phyloP scores from a whole-genome alignment of 2,329 filamentous ascomycete genomes.

The Sordariomycetes sp. region DNA sequence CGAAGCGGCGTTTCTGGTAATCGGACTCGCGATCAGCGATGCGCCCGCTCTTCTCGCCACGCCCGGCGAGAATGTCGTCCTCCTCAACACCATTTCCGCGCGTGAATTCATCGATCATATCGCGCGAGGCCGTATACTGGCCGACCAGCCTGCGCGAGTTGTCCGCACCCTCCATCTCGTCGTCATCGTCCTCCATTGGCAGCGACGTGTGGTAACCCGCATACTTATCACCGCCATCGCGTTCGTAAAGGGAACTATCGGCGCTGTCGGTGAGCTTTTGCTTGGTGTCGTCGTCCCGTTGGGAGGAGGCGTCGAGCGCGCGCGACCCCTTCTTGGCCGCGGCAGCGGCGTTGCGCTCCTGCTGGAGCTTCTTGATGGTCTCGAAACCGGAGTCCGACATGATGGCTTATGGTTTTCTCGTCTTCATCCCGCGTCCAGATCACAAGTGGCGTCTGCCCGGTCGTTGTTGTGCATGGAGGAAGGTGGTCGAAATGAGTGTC shows the following conservation, averaged over 20 bases:
- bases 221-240: constrained; percentile 69
- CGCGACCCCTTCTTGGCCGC: constrained; percentile 73
- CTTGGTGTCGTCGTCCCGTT: constrained; percentile 84
- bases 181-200: constrained; percentile 68
- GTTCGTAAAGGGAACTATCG: constrained; percentile 81
- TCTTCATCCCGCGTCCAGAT: constrained; percentile 33
- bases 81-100: constrained; percentile 80
- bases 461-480: constrained; percentile 25
- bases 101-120: constrained; percentile 91
- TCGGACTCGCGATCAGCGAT: constrained; percentile 92
- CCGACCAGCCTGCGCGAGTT: constrained; percentile 73
- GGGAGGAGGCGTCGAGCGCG: constrained; percentile 66
- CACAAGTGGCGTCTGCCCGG: constrained; percentile 22
- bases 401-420: constrained; percentile 24
- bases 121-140: constrained; percentile 88
- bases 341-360: constrained; percentile 79
- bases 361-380: constrained; percentile 77
- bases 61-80: constrained; percentile 76
- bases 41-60: constrained; percentile 77
- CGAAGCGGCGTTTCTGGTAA: constrained; percentile 92
- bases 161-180: constrained; percentile 67
- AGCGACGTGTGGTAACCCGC: constrained; percentile 88
- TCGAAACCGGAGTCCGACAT: constrained; percentile 82
- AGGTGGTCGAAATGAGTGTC: too few relatives aligned
- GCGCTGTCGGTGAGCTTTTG: constrained; percentile 83